Conservation (phyloP, 352 stramenopile genomes). For the Aphanomyces euteiches region DNA sequence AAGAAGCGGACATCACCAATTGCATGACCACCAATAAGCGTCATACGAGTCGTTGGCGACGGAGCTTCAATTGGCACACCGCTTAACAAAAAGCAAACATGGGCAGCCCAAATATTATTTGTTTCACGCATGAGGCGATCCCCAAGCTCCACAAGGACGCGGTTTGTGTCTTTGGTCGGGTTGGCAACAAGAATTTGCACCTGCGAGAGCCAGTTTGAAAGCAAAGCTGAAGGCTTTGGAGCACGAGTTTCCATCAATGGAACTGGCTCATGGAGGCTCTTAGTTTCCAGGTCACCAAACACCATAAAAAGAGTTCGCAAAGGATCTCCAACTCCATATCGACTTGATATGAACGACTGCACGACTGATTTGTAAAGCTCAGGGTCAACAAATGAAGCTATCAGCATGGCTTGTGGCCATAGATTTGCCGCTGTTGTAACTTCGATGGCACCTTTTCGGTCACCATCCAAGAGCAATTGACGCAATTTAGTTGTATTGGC, state of each 20-base stretch:
- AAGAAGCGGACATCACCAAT: constrained; percentile 76
- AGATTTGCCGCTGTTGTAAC: constrained; percentile 75
- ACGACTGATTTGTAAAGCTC: constrained; percentile 83
- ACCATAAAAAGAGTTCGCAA: constrained; percentile 72
- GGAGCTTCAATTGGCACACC: constrained; percentile 69
- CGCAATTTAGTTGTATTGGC: constrained; percentile 58
- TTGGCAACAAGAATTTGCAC: constrained; percentile 81
- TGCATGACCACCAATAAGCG: constrained; percentile 70
- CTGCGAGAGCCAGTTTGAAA: constrained; percentile 72
- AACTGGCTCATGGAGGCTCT: constrained; percentile 79
- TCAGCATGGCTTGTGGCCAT: constrained; percentile 85
- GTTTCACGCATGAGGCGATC: constrained; percentile 75
- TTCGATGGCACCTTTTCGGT: constrained; percentile 71
- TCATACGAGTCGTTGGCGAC: constrained; percentile 69
- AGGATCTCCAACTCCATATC: constrained; percentile 72
- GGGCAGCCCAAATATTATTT: constrained; percentile 59
- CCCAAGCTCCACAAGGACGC: constrained; percentile 70
- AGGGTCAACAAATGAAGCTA: constrained; percentile 80
- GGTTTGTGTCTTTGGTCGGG: constrained; percentile 73
- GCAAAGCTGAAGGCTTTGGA: constrained; percentile 45
- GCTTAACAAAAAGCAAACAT: constrained; percentile 77
- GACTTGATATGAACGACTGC: constrained; percentile 66
- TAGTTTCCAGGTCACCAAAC: constrained; percentile 80
- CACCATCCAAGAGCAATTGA: constrained; percentile 66
- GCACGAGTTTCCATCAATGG: constrained; percentile 42